Percentiles rank a stretch among this genome's conserved stretches.
phyloP scores from a whole-genome alignment of 2,329 filamentous ascomycete species.

The Fusarium fujikuroi region DNA sequence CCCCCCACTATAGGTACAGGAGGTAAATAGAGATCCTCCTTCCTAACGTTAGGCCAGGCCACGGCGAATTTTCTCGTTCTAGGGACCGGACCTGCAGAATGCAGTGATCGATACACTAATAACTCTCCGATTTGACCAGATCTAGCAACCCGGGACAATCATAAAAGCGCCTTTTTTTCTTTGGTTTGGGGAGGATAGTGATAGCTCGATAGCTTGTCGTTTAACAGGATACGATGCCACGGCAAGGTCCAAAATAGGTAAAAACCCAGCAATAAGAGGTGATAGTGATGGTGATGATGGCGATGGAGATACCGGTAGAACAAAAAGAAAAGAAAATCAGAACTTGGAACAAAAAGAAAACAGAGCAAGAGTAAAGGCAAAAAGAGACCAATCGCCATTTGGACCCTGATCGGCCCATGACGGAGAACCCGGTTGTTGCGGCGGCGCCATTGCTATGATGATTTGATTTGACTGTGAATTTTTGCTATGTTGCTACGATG shows the following conservation, averaged over 20 bases:
- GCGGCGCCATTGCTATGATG: slow-evolving; percentile 5
- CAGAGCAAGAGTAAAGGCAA: background rate
- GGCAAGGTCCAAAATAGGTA: background rate
- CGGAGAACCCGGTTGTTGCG: slow-evolving; percentile 9
- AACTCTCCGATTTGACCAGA: slow-evolving; percentile 15
- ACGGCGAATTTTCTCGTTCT: slow-evolving; percentile 15
- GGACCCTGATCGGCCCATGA: slow-evolving; percentile 22
- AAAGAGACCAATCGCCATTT: background rate
- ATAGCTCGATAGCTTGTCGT: background rate
- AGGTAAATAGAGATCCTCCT: background rate
- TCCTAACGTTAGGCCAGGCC: background rate
- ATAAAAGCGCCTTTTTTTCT: background rate
- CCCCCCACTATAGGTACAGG: no score
- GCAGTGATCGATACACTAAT: slow-evolving; percentile 19
- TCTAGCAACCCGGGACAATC: slow-evolving; percentile 7
- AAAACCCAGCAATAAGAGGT: background rate
- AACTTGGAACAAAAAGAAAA: background rate
- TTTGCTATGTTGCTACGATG: background rate
- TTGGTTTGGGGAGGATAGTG: background rate
- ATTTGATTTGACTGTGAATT: slow-evolving; percentile 1
- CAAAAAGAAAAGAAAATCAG: background rate
- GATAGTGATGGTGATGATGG: background rate
- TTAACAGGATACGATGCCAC: background rate
- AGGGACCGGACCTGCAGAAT: slow-evolving; percentile 25
- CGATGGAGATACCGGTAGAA: background rate